These are phyloP conservation scores for Barnettozyma sp. DNA, from an alignment of 805 yeast species.

Conservation along the genomic window DNA sequence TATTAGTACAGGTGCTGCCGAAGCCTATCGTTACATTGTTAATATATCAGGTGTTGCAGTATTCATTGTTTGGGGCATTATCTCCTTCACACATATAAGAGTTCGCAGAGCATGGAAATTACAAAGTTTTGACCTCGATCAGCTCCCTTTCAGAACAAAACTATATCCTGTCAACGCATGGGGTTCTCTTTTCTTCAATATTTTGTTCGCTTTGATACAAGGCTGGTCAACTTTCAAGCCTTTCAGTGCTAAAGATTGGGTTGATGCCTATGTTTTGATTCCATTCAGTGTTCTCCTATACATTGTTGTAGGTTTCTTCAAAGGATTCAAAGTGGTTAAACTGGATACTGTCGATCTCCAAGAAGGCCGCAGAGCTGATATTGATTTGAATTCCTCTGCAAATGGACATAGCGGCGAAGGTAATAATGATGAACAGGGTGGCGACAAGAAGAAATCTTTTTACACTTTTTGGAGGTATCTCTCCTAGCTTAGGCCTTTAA, in stretches of 20 bases:
- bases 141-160: constrained; percentile 66
- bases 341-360: constrained; percentile 41
- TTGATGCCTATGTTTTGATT: constrained; percentile 57
- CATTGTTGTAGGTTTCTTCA: constrained; percentile 34
- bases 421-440: constrained; percentile 2
- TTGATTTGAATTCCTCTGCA: no score
- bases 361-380: constrained; percentile 41
- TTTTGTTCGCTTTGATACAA: constrained; percentile 39
- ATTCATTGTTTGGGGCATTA: constrained; percentile 64
- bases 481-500: no score
- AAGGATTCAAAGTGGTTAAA: constrained; percentile 34
- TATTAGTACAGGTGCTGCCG: constrained; percentile 42
- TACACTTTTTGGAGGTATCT: constrained; percentile 8
- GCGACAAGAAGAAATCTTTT: constrained; percentile 9
- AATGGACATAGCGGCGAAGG: no score
- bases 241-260: constrained; percentile 40
- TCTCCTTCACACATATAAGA: constrained; percentile 56
- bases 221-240: constrained; percentile 48
- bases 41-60: constrained; percentile 74
- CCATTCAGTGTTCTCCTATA: constrained; percentile 47
- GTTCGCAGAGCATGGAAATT: constrained; percentile 58
- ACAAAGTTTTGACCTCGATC: constrained; percentile 58
- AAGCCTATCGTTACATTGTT: constrained; percentile 64
- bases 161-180: constrained; percentile 38
- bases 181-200: constrained; percentile 32